Conservation (phyloP, 805 yeast genomes). For the Scheffersomyces stipitis region DNA sequence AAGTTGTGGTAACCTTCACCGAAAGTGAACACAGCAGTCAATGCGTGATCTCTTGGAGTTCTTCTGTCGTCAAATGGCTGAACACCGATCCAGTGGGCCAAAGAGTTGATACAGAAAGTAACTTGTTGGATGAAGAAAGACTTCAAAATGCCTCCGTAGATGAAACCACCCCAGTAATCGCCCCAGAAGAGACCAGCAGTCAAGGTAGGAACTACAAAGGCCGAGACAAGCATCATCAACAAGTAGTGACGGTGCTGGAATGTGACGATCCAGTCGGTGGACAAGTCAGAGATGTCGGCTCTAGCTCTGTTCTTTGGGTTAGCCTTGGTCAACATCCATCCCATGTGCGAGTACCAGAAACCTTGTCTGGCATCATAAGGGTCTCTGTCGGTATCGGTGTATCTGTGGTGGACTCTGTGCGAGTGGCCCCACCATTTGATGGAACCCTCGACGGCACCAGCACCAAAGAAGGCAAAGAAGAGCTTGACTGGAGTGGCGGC, state of each 20-base stretch:
- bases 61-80: slow-evolving; percentile 87
- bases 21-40: slow-evolving; percentile 79
- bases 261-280: slow-evolving; percentile 74
- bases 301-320: slow-evolving; percentile 81
- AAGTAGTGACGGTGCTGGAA: slow-evolving; percentile 81
- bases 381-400: slow-evolving; percentile 79
- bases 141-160: slow-evolving; percentile 73
- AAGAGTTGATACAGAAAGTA: slow-evolving; percentile 81
- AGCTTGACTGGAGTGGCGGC: slow-evolving; percentile 61
- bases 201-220: slow-evolving; percentile 62
- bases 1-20: slow-evolving; percentile 91
- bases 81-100: slow-evolving; percentile 83
- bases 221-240: slow-evolving; percentile 56
- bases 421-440: slow-evolving; percentile 89
- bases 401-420: slow-evolving; percentile 84
- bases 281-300: slow-evolving; percentile 77
- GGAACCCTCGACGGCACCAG: slow-evolving; percentile 81
- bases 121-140: slow-evolving; percentile 77
- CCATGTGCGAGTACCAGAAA: slow-evolving; percentile 81
- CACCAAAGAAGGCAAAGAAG: slow-evolving; percentile 75
- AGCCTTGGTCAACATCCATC: slow-evolving; percentile 81
- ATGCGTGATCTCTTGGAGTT: slow-evolving; percentile 80
- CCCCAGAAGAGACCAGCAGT: slow-evolving; percentile 29
- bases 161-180: slow-evolving; percentile 63
- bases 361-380: slow-evolving; percentile 86